Evolutionary conservation across 129 eudicot genomes (phyloP).

Genomic region (Flaveria robusta): DNA sequence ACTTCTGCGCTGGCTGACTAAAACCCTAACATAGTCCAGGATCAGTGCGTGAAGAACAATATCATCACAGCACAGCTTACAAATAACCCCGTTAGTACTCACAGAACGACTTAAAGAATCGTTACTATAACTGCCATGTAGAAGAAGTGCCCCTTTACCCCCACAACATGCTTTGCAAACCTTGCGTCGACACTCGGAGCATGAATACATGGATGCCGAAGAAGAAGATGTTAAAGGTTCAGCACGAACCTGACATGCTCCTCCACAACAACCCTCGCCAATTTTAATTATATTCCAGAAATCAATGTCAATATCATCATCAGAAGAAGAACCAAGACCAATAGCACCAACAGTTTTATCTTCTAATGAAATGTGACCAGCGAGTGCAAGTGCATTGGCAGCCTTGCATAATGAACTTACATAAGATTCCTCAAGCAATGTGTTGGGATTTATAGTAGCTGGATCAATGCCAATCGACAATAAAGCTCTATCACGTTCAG

Average conservation of each 20-base stretch:
- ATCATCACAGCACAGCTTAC: conserved; percentile 81
- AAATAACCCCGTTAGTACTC: conserved; percentile 65
- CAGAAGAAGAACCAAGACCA: conserved; percentile 60
- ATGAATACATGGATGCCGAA: conserved; percentile 44
- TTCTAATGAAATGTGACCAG: conserved; percentile 72
- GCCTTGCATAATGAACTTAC: conserved; percentile 63
- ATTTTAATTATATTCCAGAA: conserved; percentile 81
- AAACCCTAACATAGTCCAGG: conserved; percentile 81
- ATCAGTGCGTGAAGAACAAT: conserved; percentile 71
- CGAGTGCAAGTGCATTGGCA: conserved; percentile 75
- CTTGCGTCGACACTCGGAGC: conserved; percentile 70
- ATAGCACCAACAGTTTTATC: conserved; percentile 70
- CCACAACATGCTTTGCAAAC: conserved; percentile 91
- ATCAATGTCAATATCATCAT: conserved; percentile 49
- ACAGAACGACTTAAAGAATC: conserved; percentile 58
- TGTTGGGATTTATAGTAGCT: conserved; percentile 83
- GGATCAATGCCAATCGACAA: conserved; percentile 91
- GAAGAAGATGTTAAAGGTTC: conserved; percentile 49
- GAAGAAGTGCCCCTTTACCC: conserved; percentile 87
- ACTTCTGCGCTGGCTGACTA: conserved; percentile 70
- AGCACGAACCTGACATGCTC: conserved; percentile 73
- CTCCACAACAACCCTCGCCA: conserved; percentile 73
- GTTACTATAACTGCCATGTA: conserved; percentile 55
- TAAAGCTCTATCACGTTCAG: conserved; percentile 92
- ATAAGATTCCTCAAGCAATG: conserved; percentile 67